These are phyloP conservation scores for Stachybotrys echinatus DNA, from an alignment of 2,329 filamentous ascomycete genomes.

Conservation along the genomic window DNA sequence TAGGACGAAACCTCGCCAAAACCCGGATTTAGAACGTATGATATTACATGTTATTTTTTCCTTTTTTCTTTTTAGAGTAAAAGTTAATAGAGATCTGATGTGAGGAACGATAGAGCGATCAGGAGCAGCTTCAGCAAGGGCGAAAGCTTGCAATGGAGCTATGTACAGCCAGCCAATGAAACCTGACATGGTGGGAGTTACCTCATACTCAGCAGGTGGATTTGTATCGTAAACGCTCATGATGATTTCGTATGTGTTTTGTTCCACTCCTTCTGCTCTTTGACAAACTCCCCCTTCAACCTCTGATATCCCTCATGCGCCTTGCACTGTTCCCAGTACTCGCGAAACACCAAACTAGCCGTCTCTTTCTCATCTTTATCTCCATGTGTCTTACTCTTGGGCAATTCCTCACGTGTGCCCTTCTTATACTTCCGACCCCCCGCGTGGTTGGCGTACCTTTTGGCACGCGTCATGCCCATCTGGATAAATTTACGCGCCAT, in stretches of 20 bases:
- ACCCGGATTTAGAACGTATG: too few relatives aligned
- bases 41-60: too few relatives aligned
- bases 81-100: too few relatives aligned
- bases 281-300: constrained; percentile 10
- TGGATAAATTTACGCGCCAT: constrained; percentile 61
- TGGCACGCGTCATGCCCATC: constrained; percentile 60
- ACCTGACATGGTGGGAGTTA: too few relatives aligned
- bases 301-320: constrained; percentile 12
- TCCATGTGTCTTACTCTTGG: constrained; percentile 7
- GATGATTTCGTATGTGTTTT: not conserved
- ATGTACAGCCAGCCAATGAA: too few relatives aligned
- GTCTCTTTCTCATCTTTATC: constrained; percentile 13
- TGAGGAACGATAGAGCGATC: too few relatives aligned
- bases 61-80: too few relatives aligned
- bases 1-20: too few relatives aligned
- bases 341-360: constrained; percentile 12
- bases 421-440: constrained; percentile 48
- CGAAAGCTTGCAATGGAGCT: too few relatives aligned
- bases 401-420: constrained; percentile 8
- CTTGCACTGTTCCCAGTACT: constrained; percentile 14
- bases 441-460: constrained; percentile 51
- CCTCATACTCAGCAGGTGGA: too few relatives aligned
- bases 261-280: constrained; percentile 9
- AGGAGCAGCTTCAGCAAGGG: too few relatives aligned
- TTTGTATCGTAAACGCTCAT: not conserved